A percentile compares a stretch with the other conserved stretches of the same genome.
Evolutionary conservation across 345 rosid genomes (phyloP).

Genomic region (Noccaea caerulescens): DNA sequence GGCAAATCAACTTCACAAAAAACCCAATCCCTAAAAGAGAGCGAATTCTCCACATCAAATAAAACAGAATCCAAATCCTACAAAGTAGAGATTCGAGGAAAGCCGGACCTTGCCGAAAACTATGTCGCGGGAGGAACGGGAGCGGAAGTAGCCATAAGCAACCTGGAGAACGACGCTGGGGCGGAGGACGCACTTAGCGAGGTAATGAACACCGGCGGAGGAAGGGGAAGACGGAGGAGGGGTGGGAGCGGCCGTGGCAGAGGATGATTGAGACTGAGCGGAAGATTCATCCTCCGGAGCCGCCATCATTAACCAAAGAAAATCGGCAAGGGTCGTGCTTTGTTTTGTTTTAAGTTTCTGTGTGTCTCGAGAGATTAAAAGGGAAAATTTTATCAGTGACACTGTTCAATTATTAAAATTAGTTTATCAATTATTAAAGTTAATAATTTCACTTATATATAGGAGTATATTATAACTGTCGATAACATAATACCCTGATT

Average conservation of each 20-base stretch:
- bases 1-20: constrained; percentile 23
- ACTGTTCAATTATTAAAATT: no score
- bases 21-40: constrained; percentile 35
- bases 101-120: constrained; percentile 83
- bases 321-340: constrained; percentile 19
- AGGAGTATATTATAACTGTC: no score
- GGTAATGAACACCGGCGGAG: constrained; percentile 63
- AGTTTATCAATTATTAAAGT: neutral
- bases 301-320: constrained; percentile 56
- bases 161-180: constrained; percentile 90
- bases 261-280: constrained; percentile 64
- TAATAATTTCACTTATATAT: no score
- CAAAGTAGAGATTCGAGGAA: neutral
- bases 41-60: neutral
- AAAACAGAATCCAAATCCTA: constrained; percentile 23
- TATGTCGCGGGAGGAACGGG: constrained; percentile 65
- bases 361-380: neutral
- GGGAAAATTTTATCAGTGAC: constrained; percentile 1
- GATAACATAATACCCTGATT: no score
- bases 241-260: constrained; percentile 52
- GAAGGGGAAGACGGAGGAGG: constrained; percentile 54
- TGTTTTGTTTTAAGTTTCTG: neutral
- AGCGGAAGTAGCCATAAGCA: constrained; percentile 79
- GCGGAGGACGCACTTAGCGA: constrained; percentile 87
- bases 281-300: constrained; percentile 95